phyloP scores from a whole-genome alignment of 169 alveolate genomes.

The Plasmodium vivax region DNA sequence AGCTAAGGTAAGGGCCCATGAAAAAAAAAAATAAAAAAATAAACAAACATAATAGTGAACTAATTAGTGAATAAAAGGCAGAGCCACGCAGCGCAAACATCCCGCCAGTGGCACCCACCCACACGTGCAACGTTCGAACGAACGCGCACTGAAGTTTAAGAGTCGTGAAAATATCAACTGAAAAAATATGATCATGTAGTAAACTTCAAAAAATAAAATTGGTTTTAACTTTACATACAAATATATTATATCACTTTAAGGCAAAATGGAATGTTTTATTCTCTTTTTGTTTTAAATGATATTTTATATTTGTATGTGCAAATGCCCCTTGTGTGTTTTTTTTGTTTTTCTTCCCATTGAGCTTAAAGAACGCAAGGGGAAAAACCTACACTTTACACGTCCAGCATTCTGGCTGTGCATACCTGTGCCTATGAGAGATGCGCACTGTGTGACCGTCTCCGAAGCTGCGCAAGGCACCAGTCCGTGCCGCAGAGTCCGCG shows the following conservation, averaged over 20 bases:
- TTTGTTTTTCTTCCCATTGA: not conserved
- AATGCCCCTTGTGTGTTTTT: constrained; percentile 16
- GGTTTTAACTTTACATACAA: constrained; percentile 23
- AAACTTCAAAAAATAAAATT: constrained; percentile 40
- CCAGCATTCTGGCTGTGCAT: not conserved
- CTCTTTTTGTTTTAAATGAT: constrained; percentile 21
- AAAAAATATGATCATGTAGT: constrained; percentile 30
- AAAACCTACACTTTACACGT: not conserved
- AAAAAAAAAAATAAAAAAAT: not conserved
- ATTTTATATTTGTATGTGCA: not conserved
- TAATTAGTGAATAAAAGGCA: not conserved
- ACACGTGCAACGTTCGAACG: not conserved
- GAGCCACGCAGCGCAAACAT: not conserved
- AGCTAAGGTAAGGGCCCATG: constrained; percentile 43
- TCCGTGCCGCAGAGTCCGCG: not conserved
- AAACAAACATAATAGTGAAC: not conserved
- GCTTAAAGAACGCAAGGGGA: constrained; percentile 1
- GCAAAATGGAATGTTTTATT: constrained; percentile 32
- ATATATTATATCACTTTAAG: constrained; percentile 3
- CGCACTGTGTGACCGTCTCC: not conserved
- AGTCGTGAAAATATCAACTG: constrained; percentile 38
- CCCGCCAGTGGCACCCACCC: not conserved
- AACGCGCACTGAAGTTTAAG: constrained; percentile 27
- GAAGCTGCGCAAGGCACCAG: not conserved
- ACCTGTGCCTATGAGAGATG: not conserved